Evolutionary conservation across 257 asterid genomes (phyloP), one percentile per base, ranked within the genome.

Genomic region (Rhazya stricta): DNA sequence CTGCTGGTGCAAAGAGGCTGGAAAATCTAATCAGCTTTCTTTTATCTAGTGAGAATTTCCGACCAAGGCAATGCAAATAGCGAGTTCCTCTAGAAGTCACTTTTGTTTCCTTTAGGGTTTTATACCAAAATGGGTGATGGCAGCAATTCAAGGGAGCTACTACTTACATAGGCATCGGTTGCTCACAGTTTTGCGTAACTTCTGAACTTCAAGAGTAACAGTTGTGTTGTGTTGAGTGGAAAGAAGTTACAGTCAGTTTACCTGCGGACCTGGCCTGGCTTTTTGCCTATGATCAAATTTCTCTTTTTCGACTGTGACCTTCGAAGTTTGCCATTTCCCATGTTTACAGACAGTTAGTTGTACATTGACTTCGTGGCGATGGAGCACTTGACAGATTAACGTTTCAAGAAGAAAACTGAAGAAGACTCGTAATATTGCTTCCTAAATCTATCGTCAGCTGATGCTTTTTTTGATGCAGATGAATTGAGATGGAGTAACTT

Each of bases 41-140:
- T 72, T 66, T 94, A 60, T 94, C 96, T 0, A 79, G 67, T 37
- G 86, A 82, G 25, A 89, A 90, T 62, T 94, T 91, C 73, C 86
- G 89, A 45, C 94, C 96, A 48, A 82, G 85, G 75, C 98, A 91
- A 84, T 93, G 97, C 94, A 84, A 83, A 82, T 88, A 89, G 87
- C 70, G 10, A 51, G 41, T 45, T 72, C 13, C 32, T 57, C 67
- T 23, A 57, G 57, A 72, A 79, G 63, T 74, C 65, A 69, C 6
- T 25, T 54, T 62, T 80, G 65, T 77, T 74, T 71, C 8, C 65
- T 19, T 45, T 58, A 50, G 37, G 39, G 58, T 7, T 27, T 23
- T 45, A 48, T 30, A 57, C 29, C 50, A 18, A 65, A n/a, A 19
- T 18, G 71, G 63, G 62, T 18, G 34, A 67, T 70, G 71, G 78